Evolutionary conservation across 306 rosid genomes (phyloP).

Genomic region (Rosa persica): DNA sequence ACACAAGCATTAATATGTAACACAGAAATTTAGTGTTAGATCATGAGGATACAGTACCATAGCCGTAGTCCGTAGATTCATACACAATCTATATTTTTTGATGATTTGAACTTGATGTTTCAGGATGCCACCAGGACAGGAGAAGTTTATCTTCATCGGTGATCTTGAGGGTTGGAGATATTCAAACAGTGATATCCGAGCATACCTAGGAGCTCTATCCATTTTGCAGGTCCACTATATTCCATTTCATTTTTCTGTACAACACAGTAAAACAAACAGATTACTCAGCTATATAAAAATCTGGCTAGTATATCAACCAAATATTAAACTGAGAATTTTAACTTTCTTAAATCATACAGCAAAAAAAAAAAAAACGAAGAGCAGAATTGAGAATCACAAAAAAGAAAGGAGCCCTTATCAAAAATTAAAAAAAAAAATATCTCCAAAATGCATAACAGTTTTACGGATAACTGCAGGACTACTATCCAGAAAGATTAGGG

Average conservation of each 20-base stretch:
- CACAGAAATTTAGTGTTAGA: neutral
- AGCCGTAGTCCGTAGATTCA: neutral
- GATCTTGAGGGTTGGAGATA: conserved; percentile 71
- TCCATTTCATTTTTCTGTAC: neutral
- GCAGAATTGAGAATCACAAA: neutral
- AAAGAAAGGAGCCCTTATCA: neutral
- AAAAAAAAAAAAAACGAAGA: neutral
- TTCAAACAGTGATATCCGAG: conserved; percentile 58
- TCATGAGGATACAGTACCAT: neutral
- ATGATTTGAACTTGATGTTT: conserved; percentile 24
- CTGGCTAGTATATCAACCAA: neutral
- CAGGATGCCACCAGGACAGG: conserved; percentile 59
- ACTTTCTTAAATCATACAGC: neutral
- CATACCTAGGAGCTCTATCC: conserved; percentile 41
- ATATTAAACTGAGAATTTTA: neutral
- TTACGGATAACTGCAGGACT: conserved; percentile 38
- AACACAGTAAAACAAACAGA: neutral
- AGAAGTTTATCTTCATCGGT: conserved; percentile 48
- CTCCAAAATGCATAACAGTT: neutral
- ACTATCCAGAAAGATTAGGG: conserved; percentile 60
- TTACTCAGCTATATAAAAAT: neutral
- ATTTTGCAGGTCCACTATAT: conserved; percentile 52
- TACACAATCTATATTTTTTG: neutral
- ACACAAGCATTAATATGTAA: neutral
- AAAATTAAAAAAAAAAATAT: neutral